These are phyloP conservation scores for Picochlorum sp. DNA, from an alignment of 139 green algal species.

Conservation along the genomic window DNA sequence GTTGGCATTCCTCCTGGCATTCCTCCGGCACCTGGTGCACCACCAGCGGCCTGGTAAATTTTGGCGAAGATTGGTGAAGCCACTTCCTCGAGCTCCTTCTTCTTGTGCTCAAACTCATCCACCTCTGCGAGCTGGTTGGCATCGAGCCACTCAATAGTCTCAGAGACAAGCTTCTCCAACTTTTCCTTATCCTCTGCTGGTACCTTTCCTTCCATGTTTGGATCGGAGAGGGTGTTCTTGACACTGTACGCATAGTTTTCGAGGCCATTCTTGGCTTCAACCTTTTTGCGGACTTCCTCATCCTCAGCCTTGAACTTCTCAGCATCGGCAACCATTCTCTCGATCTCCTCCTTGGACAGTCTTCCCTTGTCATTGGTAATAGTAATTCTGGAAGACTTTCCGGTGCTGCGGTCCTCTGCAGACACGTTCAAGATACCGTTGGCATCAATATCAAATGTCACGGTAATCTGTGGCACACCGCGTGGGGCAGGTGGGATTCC, in stretches of 20 bases:
- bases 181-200: conserved; percentile 76
- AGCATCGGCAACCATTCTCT: conserved; percentile 93
- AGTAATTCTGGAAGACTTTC: conserved; percentile 97
- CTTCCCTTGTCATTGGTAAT: conserved; percentile 99
- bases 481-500: conserved; percentile 95
- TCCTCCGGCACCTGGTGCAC: conserved; percentile 16
- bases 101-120: conserved; percentile 96
- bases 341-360: conserved; percentile 97
- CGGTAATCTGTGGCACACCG: conserved; percentile 95
- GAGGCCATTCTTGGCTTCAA: conserved; percentile 89
- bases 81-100: conserved; percentile 91
- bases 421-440: conserved; percentile 99
- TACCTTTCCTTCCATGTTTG: conserved; percentile 63
- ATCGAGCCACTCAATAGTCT: conserved; percentile 88
- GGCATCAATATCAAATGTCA: conserved; percentile 97
- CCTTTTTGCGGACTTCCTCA: conserved; percentile 81
- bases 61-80: conserved; percentile 90
- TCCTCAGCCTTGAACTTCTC: conserved; percentile 99
- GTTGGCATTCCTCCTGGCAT: conserved; percentile 29
- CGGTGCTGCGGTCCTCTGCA: conserved; percentile 94
- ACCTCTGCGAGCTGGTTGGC: conserved; percentile 74
- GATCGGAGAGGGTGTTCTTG: conserved; percentile 88
- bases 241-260: conserved; percentile 94
- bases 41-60: conserved; percentile 59
- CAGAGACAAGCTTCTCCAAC: conserved; percentile 78